Evolutionary conservation across 2,329 filamentous ascomycete genomes (phyloP).

Genomic region (Trichophyton mentagrophytes): DNA sequence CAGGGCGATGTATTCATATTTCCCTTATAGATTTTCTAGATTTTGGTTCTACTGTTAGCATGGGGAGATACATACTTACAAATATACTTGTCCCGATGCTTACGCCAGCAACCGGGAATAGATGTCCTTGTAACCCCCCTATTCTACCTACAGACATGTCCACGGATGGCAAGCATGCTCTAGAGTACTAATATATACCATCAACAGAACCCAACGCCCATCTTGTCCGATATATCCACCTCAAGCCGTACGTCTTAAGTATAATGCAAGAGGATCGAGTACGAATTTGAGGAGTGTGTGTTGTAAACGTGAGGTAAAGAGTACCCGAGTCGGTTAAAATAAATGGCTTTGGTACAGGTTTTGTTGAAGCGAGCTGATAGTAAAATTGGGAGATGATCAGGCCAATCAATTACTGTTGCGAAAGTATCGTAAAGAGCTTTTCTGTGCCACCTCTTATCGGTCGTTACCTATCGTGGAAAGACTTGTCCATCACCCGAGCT

Average conservation of each 20-base stretch:
- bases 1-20: not conserved
- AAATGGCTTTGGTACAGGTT: not conserved
- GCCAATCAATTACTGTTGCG: slow-evolving; percentile 1
- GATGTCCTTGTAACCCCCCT: not conserved
- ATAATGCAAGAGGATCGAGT: not conserved
- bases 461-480: not conserved
- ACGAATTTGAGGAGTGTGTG: not conserved
- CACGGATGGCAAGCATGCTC: not conserved
- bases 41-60: not conserved
- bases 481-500: not conserved
- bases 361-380: not conserved
- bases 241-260: not conserved
- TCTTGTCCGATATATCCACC: not conserved
- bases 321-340: not conserved
- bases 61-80: not conserved
- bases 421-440: slow-evolving; percentile 4
- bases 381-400: not conserved
- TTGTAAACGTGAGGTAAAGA: not conserved
- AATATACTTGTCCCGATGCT: not conserved
- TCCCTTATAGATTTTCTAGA: not conserved
- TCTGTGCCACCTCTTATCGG: slow-evolving; percentile 1
- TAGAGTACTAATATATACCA: not conserved
- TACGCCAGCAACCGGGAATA: not conserved
- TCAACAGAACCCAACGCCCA: not conserved
- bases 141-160: not conserved